Conservation (phyloP, 306 rosid species). For the Dryas drummondii region DNA sequence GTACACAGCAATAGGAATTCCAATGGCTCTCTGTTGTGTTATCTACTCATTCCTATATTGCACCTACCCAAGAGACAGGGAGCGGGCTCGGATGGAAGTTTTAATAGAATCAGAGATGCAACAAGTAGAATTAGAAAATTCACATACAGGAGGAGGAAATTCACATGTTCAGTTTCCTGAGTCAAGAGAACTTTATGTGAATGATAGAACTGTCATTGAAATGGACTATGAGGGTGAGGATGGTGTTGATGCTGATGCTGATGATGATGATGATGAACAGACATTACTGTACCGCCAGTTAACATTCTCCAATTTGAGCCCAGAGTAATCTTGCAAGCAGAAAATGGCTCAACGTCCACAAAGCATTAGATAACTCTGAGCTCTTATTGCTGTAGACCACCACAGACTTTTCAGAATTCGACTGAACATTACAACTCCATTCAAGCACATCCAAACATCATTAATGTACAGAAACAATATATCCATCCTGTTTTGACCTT, state of each 20-base stretch:
- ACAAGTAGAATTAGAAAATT: constrained; percentile 32
- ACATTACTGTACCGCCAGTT: constrained; percentile 50
- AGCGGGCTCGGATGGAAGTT: constrained; percentile 52
- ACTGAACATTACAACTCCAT: background rate
- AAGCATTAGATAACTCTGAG: background rate
- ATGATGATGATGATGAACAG: constrained; percentile 47
- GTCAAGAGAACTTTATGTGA: constrained; percentile 39
- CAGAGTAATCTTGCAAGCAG: constrained; percentile 16
- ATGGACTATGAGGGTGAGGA: constrained; percentile 51
- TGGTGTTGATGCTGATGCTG: constrained; percentile 44
- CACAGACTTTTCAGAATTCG: background rate
- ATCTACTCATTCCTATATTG: constrained; percentile 52
- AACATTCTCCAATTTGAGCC: constrained; percentile 41
- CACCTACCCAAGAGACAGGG: constrained; percentile 58
- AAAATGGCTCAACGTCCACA: background rate
- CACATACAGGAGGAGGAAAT: constrained; percentile 20
- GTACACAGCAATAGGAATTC: constrained; percentile 51
- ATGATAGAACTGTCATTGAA: constrained; percentile 29
- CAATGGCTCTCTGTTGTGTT: constrained; percentile 59
- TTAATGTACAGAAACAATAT: background rate
- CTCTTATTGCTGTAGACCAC: background rate
- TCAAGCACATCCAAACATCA: background rate
- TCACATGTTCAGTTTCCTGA: constrained; percentile 23
- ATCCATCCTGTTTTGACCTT: background rate
- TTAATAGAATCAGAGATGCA: constrained; percentile 56